A percentile compares a stretch with the other conserved stretches of the same genome.
These are phyloP conservation scores for Selaginella moellendorffii DNA, from an alignment of 75 land plant genomes.

Conservation along the genomic window DNA sequence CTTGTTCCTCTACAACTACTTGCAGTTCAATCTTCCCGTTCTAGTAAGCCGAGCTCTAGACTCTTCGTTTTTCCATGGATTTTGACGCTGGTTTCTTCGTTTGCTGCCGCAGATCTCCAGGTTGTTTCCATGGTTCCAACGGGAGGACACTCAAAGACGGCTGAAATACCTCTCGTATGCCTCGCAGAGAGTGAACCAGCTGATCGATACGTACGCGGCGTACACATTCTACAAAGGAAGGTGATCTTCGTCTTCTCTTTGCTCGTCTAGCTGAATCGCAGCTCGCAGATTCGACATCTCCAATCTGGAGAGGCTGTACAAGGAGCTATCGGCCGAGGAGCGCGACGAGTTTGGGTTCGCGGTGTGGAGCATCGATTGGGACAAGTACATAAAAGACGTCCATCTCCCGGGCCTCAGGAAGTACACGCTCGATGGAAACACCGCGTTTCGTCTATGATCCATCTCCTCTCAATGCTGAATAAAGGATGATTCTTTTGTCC, in stretches of 20 bases:
- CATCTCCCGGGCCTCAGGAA: conserved; percentile 75
- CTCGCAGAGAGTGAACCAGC: conserved; percentile 50
- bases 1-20: conserved; percentile 21
- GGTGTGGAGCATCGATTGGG: conserved; percentile 60
- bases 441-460: background rate
- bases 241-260: too few species aligned
- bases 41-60: conserved; percentile 16
- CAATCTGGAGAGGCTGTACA: conserved; percentile 37
- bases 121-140: conserved; percentile 15
- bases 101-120: background rate
- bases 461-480: too few species aligned
- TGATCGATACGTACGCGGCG: conserved; percentile 64
- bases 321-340: conserved; percentile 57
- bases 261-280: too few species aligned
- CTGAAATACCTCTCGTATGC: conserved; percentile 26
- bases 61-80: too few species aligned
- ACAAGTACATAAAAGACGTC: conserved; percentile 50
- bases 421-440: conserved; percentile 57
- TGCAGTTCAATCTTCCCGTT: conserved; percentile 13
- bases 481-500: too few species aligned
- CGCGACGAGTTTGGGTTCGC: conserved; percentile 46
- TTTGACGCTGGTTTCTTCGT: too few species aligned
- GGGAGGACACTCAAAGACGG: conserved; percentile 15
- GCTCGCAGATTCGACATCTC: conserved; percentile 53
- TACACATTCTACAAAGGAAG: conserved; percentile 84